Conservation (phyloP, 768 basidiomycete genomes). For the Chalciporus pseudorubinellus region DNA sequence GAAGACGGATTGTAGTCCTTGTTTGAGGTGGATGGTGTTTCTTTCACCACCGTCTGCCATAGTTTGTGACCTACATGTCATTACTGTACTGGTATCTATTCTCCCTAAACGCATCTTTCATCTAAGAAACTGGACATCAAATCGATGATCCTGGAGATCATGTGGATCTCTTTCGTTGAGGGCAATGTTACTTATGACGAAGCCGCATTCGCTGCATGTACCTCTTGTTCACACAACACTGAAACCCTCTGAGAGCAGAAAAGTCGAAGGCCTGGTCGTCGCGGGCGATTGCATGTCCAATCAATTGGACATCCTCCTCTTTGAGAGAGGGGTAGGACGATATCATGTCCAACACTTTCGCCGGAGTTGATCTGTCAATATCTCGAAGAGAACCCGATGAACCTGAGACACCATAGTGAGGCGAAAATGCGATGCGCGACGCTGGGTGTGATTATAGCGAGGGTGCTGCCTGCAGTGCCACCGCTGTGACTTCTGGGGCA, state of each 20-base stretch:
- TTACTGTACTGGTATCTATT: slow-evolving; percentile 21
- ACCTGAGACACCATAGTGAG: slow-evolving; percentile 4
- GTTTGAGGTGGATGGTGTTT: slow-evolving; percentile 72
- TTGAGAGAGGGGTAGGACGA: slow-evolving; percentile 18
- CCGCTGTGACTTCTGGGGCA: too few relatives aligned
- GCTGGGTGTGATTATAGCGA: not conserved
- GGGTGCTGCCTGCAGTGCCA: not conserved
- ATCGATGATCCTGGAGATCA: slow-evolving; percentile 20
- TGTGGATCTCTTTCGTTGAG: slow-evolving; percentile 11
- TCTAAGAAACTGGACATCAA: not conserved
- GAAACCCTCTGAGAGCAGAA: too few relatives aligned
- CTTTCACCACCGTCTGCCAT: slow-evolving; percentile 59
- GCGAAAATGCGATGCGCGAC: not conserved
- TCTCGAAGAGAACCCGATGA: not conserved
- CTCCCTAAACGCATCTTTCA: not conserved
- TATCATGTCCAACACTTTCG: slow-evolving; percentile 14
- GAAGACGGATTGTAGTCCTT: slow-evolving; percentile 46
- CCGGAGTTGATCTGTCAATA: slow-evolving; percentile 1
- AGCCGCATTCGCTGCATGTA: slow-evolving; percentile 52
- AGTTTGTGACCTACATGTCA: slow-evolving; percentile 40
- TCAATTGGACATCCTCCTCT: slow-evolving; percentile 18
- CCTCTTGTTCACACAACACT: slow-evolving; percentile 56
- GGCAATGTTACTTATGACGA: slow-evolving; percentile 28
- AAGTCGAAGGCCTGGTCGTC: slow-evolving; percentile 45
- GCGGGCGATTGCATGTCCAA: slow-evolving; percentile 23